Base-by-base conservation (phyloP, 2,329 filamentous ascomycete genomes). In the Fusarium camptoceras region DNA sequence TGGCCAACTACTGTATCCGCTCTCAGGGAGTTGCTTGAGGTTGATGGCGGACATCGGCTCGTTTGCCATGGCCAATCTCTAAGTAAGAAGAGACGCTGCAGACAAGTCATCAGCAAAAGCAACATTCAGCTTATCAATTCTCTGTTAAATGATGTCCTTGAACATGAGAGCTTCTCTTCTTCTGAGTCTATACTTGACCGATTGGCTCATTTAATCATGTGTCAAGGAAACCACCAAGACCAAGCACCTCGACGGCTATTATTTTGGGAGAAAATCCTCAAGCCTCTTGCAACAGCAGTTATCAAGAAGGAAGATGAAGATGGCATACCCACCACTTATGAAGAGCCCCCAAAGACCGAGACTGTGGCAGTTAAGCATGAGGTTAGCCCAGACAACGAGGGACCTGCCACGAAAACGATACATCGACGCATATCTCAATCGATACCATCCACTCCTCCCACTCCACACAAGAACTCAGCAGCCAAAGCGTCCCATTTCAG, bases 191-290 rank as follows among this genome's bases (percentile, higher is more conserved):
- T 63, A 20, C 63, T 77, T 31, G 14, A 14, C 8, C 16, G 62
- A 24, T 54, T 73, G 8, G 61, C 72, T n/a, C 14, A 41, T 22
- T 42, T 74, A 12, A 48, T 76, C 8, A 58, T 77, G 59, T 77
- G 75, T 34, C 2, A 20, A 30, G 15, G 1, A 4, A 0, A 20
- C 6, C 66, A 70, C 20, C 41, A 56, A 10, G 1, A 51, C 1
- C 10, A 72, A 6, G 57, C 61, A 1, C 15, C 43, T 16, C 2
- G 1, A 18, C 55, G 47, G 5, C 28, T 76, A 1, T 30, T 18
- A 8, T 9, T 30, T 3, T 77, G 73, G 75, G 43, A 65, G 39
- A 57, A 27, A n/a, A 49, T 41, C 3, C 49, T 76, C 7, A 47
- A 37, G 41, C 28, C 44, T 14, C 14, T 55, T 27, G 51, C 42